Evolutionary conservation across 495 filamentous ascomycete genomes (phyloP).

Genomic region (Cercophora samala): DNA sequence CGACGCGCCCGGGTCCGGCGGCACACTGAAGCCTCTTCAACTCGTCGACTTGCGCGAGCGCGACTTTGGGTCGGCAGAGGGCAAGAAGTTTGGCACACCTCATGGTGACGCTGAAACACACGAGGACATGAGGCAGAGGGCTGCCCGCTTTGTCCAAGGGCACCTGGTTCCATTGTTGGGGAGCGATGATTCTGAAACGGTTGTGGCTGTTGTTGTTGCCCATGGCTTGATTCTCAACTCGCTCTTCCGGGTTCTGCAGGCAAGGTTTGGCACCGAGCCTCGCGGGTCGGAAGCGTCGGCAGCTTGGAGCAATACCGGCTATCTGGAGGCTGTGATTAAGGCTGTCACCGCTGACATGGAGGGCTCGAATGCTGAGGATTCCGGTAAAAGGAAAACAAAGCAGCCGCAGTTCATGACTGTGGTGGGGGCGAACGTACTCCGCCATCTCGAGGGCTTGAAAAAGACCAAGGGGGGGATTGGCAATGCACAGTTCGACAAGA

Average conservation of each 20-base stretch:
- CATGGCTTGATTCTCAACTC: constrained; percentile 75
- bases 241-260: constrained; percentile 61
- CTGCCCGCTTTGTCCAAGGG: constrained; percentile 58
- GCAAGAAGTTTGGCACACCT: constrained; percentile 46
- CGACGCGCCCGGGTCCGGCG: constrained; percentile 2
- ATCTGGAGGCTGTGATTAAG: constrained; percentile 26
- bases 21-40: constrained; percentile 40
- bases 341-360: background rate
- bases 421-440: constrained; percentile 57
- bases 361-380: constrained; percentile 4
- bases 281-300: constrained; percentile 22
- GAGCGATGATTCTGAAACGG: constrained; percentile 15
- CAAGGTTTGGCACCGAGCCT: constrained; percentile 19
- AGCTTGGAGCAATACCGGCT: constrained; percentile 47
- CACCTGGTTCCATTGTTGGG: constrained; percentile 58
- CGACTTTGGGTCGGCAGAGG: constrained; percentile 69
- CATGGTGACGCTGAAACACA: constrained; percentile 50
- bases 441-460: constrained; percentile 68
- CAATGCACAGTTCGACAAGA: constrained; percentile 66
- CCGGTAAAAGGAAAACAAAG: constrained; percentile 20
- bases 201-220: constrained; percentile 64
- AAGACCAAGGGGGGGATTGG: constrained; percentile 75
- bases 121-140: constrained; percentile 61
- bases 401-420: constrained; percentile 37
- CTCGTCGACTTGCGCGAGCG: constrained; percentile 62